A percentile compares a stretch with the other conserved stretches of the same genome.
Conservation (phyloP, 345 rosid genomes). For the Raphanus sativus region DNA sequence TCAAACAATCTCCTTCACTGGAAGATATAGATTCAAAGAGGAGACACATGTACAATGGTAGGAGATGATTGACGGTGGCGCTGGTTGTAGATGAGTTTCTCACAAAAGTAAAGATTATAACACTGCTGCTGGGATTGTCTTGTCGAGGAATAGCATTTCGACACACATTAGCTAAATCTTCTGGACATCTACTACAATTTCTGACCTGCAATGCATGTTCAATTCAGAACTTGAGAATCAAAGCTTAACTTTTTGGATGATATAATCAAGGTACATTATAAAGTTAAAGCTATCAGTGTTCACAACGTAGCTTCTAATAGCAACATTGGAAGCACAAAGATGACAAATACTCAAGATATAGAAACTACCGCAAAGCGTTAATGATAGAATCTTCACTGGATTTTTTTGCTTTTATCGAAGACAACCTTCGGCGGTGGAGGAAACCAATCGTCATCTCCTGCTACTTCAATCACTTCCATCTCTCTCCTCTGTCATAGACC, state of each 20-base stretch:
- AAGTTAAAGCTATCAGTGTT: neutral
- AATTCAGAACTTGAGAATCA: neutral
- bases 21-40: too few species aligned
- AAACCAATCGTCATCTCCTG: conserved; percentile 66
- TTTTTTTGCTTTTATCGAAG: conserved; percentile 23
- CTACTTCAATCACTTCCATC: conserved; percentile 38
- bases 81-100: too few species aligned
- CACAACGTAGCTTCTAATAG: neutral
- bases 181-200: too few species aligned
- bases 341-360: neutral
- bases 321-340: neutral
- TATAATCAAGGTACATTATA: neutral
- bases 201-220: too few species aligned
- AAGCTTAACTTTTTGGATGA: neutral
- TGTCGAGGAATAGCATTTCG: too few species aligned
- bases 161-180: too few species aligned
- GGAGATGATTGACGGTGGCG: too few species aligned
- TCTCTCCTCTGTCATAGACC: conserved; percentile 43
- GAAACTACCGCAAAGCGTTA: conserved; percentile 60
- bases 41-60: too few species aligned
- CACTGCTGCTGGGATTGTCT: too few species aligned
- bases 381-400: conserved; percentile 57
- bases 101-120: too few species aligned
- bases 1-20: too few species aligned
- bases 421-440: conserved; percentile 59